Percentiles rank a stretch among this genome's conserved stretches.
Conservation (phyloP, 73 alveolate species). For the Symbiodinium natans region DNA sequence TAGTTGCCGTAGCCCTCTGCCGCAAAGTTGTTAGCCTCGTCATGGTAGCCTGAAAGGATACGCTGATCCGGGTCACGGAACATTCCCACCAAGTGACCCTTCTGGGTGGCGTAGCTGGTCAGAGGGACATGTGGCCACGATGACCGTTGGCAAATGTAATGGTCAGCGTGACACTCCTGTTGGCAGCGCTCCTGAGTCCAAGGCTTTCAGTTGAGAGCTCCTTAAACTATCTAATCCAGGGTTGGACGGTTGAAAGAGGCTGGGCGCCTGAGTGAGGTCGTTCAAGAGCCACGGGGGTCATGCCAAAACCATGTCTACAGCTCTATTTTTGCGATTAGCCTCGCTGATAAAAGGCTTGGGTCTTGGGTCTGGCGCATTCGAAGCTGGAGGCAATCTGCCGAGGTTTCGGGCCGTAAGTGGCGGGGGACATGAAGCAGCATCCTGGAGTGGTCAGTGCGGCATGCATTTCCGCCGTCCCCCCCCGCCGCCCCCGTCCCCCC, state of each 20-base stretch:
- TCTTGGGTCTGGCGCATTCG: background rate
- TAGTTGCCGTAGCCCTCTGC: constrained; percentile 5
- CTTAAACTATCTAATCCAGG: too few relatives aligned
- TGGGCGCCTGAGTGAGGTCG: background rate
- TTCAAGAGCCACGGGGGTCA: background rate
- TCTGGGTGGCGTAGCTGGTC: background rate
- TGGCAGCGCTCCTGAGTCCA: constrained; percentile 1
- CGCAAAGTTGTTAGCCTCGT: background rate
- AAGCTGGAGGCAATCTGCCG: background rate
- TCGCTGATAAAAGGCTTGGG: background rate
- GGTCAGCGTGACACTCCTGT: background rate
- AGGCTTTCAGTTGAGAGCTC: background rate
- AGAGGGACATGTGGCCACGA: background rate
- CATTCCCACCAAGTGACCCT: constrained; percentile 38
- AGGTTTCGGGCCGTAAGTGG: too few relatives aligned
- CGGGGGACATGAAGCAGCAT: too few relatives aligned
- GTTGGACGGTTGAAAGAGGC: too few relatives aligned
- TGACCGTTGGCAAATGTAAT: background rate
- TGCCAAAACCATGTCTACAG: background rate
- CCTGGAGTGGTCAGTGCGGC: too few relatives aligned
- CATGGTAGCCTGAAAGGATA: background rate
- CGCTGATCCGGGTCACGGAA: constrained; percentile 19
- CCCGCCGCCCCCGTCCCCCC: too few relatives aligned
- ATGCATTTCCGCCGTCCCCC: too few relatives aligned
- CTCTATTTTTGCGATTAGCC: background rate